phyloP scores from a whole-genome alignment of 176 grass and related monocot genomes.

The Eremochloa ophiuroides region DNA sequence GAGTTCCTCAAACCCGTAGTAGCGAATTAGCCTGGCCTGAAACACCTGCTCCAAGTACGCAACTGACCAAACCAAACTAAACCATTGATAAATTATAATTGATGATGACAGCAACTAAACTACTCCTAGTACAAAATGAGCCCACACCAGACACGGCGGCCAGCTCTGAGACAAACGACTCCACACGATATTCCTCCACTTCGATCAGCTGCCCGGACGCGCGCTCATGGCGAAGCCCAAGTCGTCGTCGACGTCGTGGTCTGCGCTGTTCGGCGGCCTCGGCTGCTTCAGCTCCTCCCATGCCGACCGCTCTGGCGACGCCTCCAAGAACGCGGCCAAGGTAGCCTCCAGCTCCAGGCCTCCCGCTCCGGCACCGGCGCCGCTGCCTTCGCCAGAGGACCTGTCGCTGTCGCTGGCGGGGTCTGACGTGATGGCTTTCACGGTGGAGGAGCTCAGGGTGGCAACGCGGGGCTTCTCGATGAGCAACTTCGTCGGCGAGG shows the following conservation, averaged over 20 bases:
- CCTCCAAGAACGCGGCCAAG: slow-evolving; percentile 1
- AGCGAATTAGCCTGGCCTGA: no score
- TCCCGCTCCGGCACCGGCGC: not conserved
- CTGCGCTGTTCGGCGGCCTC: slow-evolving; percentile 30
- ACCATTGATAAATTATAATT: not conserved
- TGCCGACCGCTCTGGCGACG: not conserved
- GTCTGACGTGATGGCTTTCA: slow-evolving; percentile 51
- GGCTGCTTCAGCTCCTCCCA: slow-evolving; percentile 39
- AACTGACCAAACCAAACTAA: not conserved
- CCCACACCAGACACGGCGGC: not conserved
- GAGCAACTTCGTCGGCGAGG: slow-evolving; percentile 73
- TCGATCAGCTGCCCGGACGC: not conserved
- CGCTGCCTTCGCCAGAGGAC: slow-evolving; percentile 42
- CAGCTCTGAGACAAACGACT: not conserved
- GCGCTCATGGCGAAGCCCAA: slow-evolving; percentile 15
- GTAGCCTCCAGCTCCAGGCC: not conserved
- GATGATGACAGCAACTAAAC: not conserved
- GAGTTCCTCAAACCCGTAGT: no score
- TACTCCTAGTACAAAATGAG: not conserved
- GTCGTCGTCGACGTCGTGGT: slow-evolving; percentile 22
- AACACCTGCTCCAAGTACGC: no score
- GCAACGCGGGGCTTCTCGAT: slow-evolving; percentile 56
- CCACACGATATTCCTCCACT: not conserved
- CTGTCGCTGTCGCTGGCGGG: slow-evolving; percentile 54
- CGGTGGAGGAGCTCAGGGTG: slow-evolving; percentile 48